phyloP scores from a whole-genome alignment of 1,284 basidiomycete species.

The Boletus smithii region DNA sequence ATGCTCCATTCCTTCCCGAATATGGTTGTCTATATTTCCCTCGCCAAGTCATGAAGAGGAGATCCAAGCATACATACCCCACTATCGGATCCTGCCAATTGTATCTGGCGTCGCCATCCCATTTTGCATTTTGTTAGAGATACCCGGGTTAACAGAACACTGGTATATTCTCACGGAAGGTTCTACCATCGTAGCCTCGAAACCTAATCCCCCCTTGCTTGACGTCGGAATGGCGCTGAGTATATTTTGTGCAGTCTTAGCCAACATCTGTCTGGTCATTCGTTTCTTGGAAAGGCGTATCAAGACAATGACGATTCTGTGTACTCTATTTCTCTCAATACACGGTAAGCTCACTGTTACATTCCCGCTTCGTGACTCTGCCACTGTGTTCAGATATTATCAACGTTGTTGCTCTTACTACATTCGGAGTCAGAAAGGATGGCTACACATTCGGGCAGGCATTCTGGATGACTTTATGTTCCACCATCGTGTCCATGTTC shows the following conservation, averaged over 20 bases:
- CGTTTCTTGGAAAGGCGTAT: slow-evolving; percentile 72
- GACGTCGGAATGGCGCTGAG: slow-evolving; percentile 65
- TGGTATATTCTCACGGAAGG: slow-evolving; percentile 66
- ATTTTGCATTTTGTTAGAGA: slow-evolving; percentile 76
- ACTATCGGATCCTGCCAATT: slow-evolving; percentile 61
- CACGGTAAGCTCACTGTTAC: slow-evolving; percentile 50
- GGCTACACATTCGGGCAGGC: slow-evolving; percentile 71
- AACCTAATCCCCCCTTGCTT: slow-evolving; percentile 56
- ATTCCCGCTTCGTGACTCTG: background rate
- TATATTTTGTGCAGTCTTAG: slow-evolving; percentile 64
- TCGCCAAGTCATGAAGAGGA: slow-evolving; percentile 25
- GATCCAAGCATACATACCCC: slow-evolving; percentile 32
- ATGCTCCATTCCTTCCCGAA: slow-evolving; percentile 3
- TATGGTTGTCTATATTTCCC: slow-evolving; percentile 19
- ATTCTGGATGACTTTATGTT: slow-evolving; percentile 81
- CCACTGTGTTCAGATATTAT: slow-evolving; percentile 53
- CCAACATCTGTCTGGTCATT: slow-evolving; percentile 65
- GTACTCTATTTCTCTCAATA: slow-evolving; percentile 59
- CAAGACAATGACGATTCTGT: slow-evolving; percentile 59
- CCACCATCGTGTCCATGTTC: slow-evolving; percentile 63
- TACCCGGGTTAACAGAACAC: slow-evolving; percentile 67
- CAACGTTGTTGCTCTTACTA: slow-evolving; percentile 59
- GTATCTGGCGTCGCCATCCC: slow-evolving; percentile 70
- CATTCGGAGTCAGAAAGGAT: slow-evolving; percentile 66
- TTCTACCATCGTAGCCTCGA: slow-evolving; percentile 45